These are phyloP conservation scores for Pseudocercospora vitis DNA, from an alignment of 2,329 filamentous ascomycete species.

Conservation along the genomic window DNA sequence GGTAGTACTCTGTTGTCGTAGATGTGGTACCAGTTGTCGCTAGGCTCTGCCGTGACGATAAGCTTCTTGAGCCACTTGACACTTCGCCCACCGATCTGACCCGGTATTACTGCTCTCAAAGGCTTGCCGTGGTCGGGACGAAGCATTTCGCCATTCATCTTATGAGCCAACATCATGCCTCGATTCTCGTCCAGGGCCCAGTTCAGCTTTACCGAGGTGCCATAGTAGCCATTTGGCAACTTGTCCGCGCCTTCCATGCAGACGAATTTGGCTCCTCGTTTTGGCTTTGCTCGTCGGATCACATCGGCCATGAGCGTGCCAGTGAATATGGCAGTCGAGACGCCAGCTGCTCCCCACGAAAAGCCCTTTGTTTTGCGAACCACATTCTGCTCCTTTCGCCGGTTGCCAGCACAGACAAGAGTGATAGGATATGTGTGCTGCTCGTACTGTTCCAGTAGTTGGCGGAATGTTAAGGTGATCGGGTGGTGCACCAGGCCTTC, in stretches of 20 bases:
- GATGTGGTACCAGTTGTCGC: constrained; percentile 93
- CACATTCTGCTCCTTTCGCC: constrained; percentile 88
- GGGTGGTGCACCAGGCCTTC: constrained; percentile 84
- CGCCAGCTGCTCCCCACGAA: constrained; percentile 84
- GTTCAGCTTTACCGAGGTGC: constrained; percentile 81
- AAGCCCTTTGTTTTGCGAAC: constrained; percentile 91
- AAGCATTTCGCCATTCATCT: constrained; percentile 83
- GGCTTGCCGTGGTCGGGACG: constrained; percentile 84
- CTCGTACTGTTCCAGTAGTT: constrained; percentile 72
- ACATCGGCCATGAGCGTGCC: constrained; percentile 75
- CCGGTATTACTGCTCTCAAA: constrained; percentile 77
- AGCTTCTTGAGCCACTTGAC: constrained; percentile 90
- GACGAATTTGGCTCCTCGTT: constrained; percentile 72
- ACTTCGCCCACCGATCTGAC: constrained; percentile 86
- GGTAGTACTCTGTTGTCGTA: constrained; percentile 90
- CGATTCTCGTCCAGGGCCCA: constrained; percentile 82
- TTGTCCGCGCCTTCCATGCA: constrained; percentile 91
- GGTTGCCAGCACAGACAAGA: constrained; percentile 86
- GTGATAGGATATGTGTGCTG: constrained; percentile 85
- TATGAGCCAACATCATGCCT: constrained; percentile 83
- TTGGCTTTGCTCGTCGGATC: constrained; percentile 65
- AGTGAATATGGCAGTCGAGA: constrained; percentile 86
- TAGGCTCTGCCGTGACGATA: constrained; percentile 73
- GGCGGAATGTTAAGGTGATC: constrained; percentile 67
- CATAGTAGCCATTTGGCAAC: constrained; percentile 82